Percentiles rank a stretch among this genome's conserved stretches.
These are phyloP conservation scores for Ehretia macrophylla DNA, from an alignment of 257 asterid species.

Conservation along the genomic window DNA sequence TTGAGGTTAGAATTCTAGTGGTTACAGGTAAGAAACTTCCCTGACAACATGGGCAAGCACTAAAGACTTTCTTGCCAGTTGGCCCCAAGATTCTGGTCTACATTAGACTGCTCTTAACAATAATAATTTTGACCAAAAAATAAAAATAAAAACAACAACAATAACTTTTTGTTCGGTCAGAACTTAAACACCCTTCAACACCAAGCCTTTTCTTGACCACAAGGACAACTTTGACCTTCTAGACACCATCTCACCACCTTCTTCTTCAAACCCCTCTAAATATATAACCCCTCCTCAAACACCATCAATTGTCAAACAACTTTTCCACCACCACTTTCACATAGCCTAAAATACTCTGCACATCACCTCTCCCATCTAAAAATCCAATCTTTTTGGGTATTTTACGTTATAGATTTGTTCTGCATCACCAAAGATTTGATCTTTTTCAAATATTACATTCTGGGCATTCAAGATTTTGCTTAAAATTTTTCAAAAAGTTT, in stretches of 20 bases:
- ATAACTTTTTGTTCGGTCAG: too few species aligned
- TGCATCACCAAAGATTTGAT: too few species aligned
- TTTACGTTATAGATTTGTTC: background rate
- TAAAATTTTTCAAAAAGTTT: too few species aligned
- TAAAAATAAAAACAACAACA: too few species aligned
- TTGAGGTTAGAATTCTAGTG: too few species aligned
- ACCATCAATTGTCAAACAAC: too few species aligned
- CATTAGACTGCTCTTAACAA: constrained; percentile 21
- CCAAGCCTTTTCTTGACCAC: background rate
- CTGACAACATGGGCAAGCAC: too few species aligned
- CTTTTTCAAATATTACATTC: background rate
- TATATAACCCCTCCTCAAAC: background rate
- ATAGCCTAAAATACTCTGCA: background rate
- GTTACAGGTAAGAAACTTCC: too few species aligned
- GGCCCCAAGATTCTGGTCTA: constrained; percentile 9
- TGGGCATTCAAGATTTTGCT: background rate
- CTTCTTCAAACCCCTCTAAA: background rate
- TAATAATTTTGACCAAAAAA: background rate
- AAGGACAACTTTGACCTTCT: background rate
- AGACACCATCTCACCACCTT: background rate
- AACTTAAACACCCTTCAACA: too few species aligned
- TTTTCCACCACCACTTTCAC: background rate
- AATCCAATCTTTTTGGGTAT: background rate
- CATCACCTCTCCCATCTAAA: background rate
- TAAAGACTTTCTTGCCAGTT: too few species aligned